Evolutionary conservation across 2,329 filamentous ascomycete genomes (phyloP).

Genomic region (Colletotrichum cereale): DNA sequence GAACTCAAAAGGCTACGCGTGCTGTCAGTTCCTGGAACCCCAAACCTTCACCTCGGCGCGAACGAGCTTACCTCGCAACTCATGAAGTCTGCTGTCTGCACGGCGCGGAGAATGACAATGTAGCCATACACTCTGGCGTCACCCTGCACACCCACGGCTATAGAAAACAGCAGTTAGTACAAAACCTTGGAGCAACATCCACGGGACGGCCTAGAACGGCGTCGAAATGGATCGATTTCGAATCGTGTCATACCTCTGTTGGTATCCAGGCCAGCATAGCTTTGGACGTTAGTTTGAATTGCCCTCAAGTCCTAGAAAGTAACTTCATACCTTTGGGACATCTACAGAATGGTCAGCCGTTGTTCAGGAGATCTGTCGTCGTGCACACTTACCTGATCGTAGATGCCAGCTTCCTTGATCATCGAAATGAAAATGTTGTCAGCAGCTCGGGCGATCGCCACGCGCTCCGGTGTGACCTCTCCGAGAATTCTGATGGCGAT

Average conservation of each 20-base stretch:
- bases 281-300: neutral
- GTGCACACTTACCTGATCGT: constrained; percentile 63
- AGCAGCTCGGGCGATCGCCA: constrained; percentile 82
- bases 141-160: constrained; percentile 53
- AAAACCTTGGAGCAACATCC: neutral
- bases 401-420: constrained; percentile 79
- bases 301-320: too few species aligned
- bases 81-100: constrained; percentile 64
- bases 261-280: constrained; percentile 58
- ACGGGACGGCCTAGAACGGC: neutral
- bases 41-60: neutral
- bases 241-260: constrained; percentile 48
- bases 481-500: constrained; percentile 86
- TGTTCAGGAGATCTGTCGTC: neutral
- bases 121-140: constrained; percentile 49
- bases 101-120: constrained; percentile 57
- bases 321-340: constrained; percentile 55
- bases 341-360: constrained; percentile 44
- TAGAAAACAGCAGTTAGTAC: constrained; percentile 11
- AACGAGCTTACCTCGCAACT: constrained; percentile 42
- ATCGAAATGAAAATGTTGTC: constrained; percentile 83
- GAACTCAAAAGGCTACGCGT: constrained; percentile 76
- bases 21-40: constrained; percentile 46
- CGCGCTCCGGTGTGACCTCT: constrained; percentile 83
- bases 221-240: neutral